These are phyloP conservation scores for Sedum album DNA, from an alignment of 164 flowering plant species.

Conservation along the genomic window DNA sequence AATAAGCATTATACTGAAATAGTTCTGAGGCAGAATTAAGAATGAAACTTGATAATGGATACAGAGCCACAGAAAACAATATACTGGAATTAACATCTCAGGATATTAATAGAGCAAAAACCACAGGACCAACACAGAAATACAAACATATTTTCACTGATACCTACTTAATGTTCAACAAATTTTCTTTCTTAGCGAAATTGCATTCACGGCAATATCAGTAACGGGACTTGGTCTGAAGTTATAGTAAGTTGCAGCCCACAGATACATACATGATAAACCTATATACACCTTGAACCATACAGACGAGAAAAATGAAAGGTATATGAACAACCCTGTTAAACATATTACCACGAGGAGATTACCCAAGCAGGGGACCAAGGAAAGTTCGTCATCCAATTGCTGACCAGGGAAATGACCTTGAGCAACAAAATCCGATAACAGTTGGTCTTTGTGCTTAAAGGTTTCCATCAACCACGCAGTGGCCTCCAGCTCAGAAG, in stretches of 20 bases:
- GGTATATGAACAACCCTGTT: constrained; percentile 33
- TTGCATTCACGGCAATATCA: background rate
- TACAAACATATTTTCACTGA: background rate
- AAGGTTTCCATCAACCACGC: constrained; percentile 62
- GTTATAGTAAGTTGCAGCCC: constrained; percentile 44
- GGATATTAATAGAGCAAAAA: background rate
- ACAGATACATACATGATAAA: constrained; percentile 50
- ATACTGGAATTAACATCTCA: background rate
- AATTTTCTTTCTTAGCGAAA: background rate
- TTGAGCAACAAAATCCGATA: constrained; percentile 44
- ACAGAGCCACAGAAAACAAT: background rate
- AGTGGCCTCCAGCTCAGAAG: constrained; percentile 40
- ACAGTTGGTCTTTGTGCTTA: constrained; percentile 53
- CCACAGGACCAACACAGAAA: background rate
- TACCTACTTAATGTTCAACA: background rate
- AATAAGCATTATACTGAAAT: background rate
- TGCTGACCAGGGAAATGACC: constrained; percentile 68
- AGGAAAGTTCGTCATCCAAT: constrained; percentile 66
- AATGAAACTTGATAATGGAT: background rate
- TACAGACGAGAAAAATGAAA: constrained; percentile 47
- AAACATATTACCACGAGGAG: constrained; percentile 30
- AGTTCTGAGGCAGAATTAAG: background rate
- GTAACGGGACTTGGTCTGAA: constrained; percentile 43
- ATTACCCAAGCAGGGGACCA: constrained; percentile 40
- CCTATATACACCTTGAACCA: constrained; percentile 73